These are phyloP conservation scores for Papilionanthe hybrid DNA, from an alignment of 116 monocot species.

Conservation along the genomic window DNA sequence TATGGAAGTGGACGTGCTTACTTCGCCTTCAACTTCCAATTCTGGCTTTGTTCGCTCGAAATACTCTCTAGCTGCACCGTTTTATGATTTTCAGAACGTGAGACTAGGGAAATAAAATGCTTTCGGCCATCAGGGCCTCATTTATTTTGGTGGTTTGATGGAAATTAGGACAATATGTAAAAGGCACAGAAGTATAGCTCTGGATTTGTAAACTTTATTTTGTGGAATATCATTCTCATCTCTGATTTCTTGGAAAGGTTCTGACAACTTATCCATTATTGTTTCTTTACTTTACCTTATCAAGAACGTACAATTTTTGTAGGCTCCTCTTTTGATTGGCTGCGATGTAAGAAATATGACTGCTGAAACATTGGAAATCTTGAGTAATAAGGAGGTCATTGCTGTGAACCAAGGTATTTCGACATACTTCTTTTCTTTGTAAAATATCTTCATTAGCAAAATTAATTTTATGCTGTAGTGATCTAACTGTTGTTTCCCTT, in stretches of 20 bases:
- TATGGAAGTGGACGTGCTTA: too few species aligned
- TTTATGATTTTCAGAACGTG: too few species aligned
- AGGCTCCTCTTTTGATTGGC: slow-evolving; percentile 98
- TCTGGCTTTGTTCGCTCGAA: too few species aligned
- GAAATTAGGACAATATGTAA: too few species aligned
- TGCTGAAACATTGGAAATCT: slow-evolving; percentile 67
- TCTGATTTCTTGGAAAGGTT: neutral
- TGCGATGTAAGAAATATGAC: slow-evolving; percentile 89
- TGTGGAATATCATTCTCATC: neutral
- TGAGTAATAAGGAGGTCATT: slow-evolving; percentile 94
- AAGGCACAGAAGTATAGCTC: neutral
- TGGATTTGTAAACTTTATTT: neutral
- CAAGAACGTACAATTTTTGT: slow-evolving; percentile 6
- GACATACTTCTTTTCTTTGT: neutral
- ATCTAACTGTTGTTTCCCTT: neutral
- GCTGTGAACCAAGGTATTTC: slow-evolving; percentile 74
- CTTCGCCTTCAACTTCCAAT: too few species aligned
- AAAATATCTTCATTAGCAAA: neutral
- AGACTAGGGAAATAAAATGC: too few species aligned
- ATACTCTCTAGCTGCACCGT: too few species aligned
- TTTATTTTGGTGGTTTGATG: too few species aligned
- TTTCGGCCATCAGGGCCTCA: too few species aligned
- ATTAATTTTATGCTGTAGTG: neutral
- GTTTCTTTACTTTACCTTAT: neutral
- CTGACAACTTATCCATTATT: neutral